Conservation (phyloP, 139 green algal genomes). For the Coelastrella sp. region DNA sequence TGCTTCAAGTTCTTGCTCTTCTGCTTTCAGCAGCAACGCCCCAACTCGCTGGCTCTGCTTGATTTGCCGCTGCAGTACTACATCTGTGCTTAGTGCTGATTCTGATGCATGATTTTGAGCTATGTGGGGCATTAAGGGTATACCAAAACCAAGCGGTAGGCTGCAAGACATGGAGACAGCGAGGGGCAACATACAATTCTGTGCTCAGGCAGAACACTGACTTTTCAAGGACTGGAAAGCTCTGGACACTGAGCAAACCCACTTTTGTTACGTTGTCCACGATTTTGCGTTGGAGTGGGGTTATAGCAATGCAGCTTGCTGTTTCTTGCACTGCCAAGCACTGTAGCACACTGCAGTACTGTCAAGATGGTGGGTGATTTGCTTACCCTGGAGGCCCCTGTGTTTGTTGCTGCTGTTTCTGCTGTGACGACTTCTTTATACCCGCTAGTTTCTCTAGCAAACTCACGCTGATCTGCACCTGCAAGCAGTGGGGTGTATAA, state of each 20-base stretch:
- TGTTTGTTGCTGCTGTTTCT: conserved; percentile 27
- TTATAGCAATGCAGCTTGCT: too few relatives aligned
- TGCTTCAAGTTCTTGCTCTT: conserved; percentile 59
- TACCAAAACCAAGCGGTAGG: not conserved
- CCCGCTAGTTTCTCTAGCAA: conserved; percentile 50
- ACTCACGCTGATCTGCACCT: conserved; percentile 44
- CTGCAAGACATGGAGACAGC: not conserved
- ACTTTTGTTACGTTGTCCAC: too few relatives aligned
- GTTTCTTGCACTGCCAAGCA: too few relatives aligned
- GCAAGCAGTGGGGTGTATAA: not conserved
- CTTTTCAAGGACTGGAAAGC: too few relatives aligned
- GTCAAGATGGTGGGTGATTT: too few relatives aligned
- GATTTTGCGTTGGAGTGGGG: too few relatives aligned
- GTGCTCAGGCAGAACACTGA: too few relatives aligned
- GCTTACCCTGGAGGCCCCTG: not conserved
- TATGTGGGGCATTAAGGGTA: not conserved
- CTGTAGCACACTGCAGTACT: too few relatives aligned
- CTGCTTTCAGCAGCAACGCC: conserved; percentile 62
- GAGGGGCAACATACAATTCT: too few relatives aligned
- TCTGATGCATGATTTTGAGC: not conserved
- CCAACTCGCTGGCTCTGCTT: conserved; percentile 54
- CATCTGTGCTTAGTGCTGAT: not conserved
- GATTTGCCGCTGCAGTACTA: conserved; percentile 43
- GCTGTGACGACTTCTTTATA: conserved; percentile 5
- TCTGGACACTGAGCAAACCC: too few relatives aligned